phyloP scores from a whole-genome alignment of 495 filamentous ascomycete species.

The Polyplosphaeria fusca region DNA sequence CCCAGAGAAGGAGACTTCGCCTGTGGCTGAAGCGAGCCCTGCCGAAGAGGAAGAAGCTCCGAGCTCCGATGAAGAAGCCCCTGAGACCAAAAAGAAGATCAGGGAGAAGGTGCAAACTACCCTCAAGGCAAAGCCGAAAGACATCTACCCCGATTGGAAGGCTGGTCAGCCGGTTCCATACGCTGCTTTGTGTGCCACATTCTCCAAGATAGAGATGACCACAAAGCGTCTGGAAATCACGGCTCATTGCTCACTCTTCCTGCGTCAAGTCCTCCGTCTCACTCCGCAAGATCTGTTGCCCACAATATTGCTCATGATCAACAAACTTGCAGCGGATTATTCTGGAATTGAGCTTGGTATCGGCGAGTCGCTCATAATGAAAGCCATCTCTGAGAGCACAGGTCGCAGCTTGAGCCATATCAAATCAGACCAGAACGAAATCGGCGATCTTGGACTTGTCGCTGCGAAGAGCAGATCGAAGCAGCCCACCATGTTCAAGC shows the following conservation, averaged over 20 bases:
- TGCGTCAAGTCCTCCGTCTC: conserved; percentile 86
- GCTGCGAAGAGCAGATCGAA: conserved; percentile 91
- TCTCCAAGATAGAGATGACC: conserved; percentile 89
- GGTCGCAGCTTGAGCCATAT: conserved; percentile 82
- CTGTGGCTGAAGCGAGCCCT: conserved; percentile 6
- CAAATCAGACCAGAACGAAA: conserved; percentile 90
- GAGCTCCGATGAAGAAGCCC: conserved; percentile 61
- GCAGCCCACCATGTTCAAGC: conserved; percentile 96
- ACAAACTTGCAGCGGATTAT: conserved; percentile 95
- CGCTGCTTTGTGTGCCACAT: conserved; percentile 89
- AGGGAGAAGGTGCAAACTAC: conserved; percentile 81
- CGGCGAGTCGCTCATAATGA: conserved; percentile 97
- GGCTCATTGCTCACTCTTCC: conserved; percentile 83
- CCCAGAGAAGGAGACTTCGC: conserved; percentile 1
- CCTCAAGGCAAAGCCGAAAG: conserved; percentile 61
- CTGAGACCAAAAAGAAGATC: conserved; percentile 69
- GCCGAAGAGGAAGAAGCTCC: conserved; percentile 30
- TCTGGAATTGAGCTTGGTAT: conserved; percentile 94
- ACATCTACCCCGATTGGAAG: conserved; percentile 94
- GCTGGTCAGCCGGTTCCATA: conserved; percentile 86
- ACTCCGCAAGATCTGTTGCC: conserved; percentile 85
- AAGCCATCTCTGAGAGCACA: conserved; percentile 91
- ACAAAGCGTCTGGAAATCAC: conserved; percentile 83
- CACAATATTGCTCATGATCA: conserved; percentile 92
- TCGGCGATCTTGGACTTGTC: conserved; percentile 90